phyloP scores from a whole-genome alignment of 345 rosid genomes.

The Citrus trifoliata region DNA sequence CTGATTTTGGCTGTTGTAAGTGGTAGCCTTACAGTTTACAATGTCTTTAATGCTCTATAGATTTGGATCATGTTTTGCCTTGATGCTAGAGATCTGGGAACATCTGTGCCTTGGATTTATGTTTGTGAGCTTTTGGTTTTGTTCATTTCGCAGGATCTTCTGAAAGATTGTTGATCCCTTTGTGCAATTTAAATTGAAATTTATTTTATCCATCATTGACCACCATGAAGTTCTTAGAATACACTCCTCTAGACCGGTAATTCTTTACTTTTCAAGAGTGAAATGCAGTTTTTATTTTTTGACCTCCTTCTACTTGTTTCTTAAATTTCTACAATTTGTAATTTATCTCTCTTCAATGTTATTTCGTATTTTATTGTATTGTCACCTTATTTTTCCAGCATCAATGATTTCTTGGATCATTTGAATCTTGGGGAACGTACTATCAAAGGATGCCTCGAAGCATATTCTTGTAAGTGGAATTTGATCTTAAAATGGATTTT shows the following conservation, averaged over 20 bases:
- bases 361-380: neutral
- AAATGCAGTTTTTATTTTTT: neutral
- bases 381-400: slow-evolving; percentile 31
- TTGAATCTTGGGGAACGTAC: slow-evolving; percentile 78
- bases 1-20: neutral
- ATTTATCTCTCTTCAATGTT: neutral
- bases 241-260: slow-evolving; percentile 73
- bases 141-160: slow-evolving; percentile 4
- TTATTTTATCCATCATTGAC: neutral
- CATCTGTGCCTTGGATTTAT: neutral
- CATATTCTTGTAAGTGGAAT: slow-evolving; percentile 69
- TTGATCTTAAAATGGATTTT: slow-evolving; percentile 3
- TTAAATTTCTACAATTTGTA: neutral
- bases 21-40: neutral
- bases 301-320: neutral
- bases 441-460: slow-evolving; percentile 79
- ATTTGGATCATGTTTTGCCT: neutral
- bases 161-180: neutral
- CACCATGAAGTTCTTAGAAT: slow-evolving; percentile 83
- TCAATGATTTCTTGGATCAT: slow-evolving; percentile 63
- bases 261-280: neutral
- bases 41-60: neutral
- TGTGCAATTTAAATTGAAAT: neutral
- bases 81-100: neutral
- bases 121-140: neutral